Conservation (phyloP, 768 basidiomycete species). For the Termitomyces sp. region DNA sequence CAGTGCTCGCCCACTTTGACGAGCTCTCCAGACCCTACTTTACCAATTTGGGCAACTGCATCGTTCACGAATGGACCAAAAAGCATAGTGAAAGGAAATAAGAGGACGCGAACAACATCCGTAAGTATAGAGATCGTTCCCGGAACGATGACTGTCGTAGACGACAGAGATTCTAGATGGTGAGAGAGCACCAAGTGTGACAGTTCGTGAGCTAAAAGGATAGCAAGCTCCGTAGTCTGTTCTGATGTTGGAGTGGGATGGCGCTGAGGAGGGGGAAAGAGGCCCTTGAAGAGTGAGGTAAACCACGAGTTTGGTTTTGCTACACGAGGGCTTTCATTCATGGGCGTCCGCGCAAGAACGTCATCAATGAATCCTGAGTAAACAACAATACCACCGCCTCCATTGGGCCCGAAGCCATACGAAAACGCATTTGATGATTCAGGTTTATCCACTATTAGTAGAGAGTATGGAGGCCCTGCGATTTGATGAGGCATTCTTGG, state of each 20-base stretch:
- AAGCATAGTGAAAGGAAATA: constrained; percentile 88
- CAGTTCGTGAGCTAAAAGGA: constrained; percentile 90
- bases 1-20: constrained; percentile 70
- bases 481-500: constrained; percentile 45
- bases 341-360: constrained; percentile 55
- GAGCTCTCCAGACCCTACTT: constrained; percentile 74
- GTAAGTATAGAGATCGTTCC: constrained; percentile 72
- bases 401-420: constrained; percentile 91
- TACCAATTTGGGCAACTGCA: constrained; percentile 78
- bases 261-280: constrained; percentile 31
- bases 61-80: constrained; percentile 97
- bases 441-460: constrained; percentile 85
- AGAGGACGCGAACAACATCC: constrained; percentile 71
- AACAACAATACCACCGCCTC: constrained; percentile 90
- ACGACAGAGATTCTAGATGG: constrained; percentile 89
- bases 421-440: constrained; percentile 89
- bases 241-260: constrained; percentile 66
- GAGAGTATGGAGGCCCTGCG: constrained; percentile 83
- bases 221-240: constrained; percentile 86
- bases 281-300: constrained; percentile 43
- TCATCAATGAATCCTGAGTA: constrained; percentile 93
- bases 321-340: constrained; percentile 16
- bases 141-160: constrained; percentile 77
- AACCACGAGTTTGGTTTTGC: constrained; percentile 36
- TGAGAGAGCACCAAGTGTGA: constrained; percentile 89